Base-by-base conservation (phyloP, 371 early-diverging fungal species). In the Mortierella polycephala region DNA sequence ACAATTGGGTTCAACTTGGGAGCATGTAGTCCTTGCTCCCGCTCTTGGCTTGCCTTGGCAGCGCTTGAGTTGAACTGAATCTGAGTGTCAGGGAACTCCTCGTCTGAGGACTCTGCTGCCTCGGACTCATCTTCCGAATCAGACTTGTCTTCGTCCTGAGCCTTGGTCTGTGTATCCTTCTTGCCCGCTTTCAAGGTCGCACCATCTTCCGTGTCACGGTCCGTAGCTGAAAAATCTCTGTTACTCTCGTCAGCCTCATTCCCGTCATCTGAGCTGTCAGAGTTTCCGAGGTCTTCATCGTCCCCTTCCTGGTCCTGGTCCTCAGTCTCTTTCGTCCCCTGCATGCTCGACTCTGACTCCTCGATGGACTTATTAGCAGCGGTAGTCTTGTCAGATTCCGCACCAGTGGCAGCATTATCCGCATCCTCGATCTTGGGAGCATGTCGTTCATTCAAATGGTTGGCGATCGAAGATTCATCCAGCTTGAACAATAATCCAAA, bases 401-500 rank as follows among this genome's bases (percentile, higher is more conserved):
- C 30, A 30, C 30, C 30, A 4, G 30, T 4, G 30, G 4, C 82
- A 20, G 67, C 68, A 30, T 60, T 69, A 2, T 79, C 81, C 13
- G 45, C 67, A 21, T 64, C 66, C 46, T 71, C 75, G 21, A 76
- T 51, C 44, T 47, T 64, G 49, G 65, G 62, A 20, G 69, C 58
- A 21, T 70, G 71, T 44, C 85, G 75, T 59, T 83, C 93, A 57
- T 64, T 86, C 61, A 94, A 81, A 84, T 85, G 96, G 71, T 84
- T 91, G 42, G 84, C 94, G 61, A 87, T 89, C 16, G 86, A 90
- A 13, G 92, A 90, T 30, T 94, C 94, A 59, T 94, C 96, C 56
- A 97, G 72, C 62, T 90, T 89, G 85, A 99, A 99, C 54, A 99
- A 46, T 47, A 99, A 82, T 12, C 97, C 98, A 83, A 99, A 93